phyloP scores from a whole-genome alignment of 805 yeast genomes.

The Scheffersomyces coipomensis region DNA sequence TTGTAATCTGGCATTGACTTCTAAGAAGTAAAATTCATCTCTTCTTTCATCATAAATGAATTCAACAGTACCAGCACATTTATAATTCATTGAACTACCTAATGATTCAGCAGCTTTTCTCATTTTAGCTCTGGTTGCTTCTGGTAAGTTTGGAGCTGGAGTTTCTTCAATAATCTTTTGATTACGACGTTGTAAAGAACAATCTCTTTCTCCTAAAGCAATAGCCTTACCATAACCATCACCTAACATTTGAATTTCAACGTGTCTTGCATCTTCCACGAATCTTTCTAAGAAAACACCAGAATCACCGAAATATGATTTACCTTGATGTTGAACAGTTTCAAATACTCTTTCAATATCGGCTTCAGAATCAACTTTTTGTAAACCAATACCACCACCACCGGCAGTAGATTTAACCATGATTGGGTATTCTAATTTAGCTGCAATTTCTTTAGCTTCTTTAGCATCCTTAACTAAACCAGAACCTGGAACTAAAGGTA shows the following conservation, averaged over 20 bases:
- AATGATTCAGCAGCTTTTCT: slow-evolving; percentile 82
- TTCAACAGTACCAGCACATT: slow-evolving; percentile 97
- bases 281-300: slow-evolving; percentile 95
- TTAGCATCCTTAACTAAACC: slow-evolving; percentile 68
- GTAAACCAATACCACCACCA: slow-evolving; percentile 98
- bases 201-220: slow-evolving; percentile 95
- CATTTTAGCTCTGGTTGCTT: slow-evolving; percentile 68
- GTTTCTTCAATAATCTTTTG: slow-evolving; percentile 97
- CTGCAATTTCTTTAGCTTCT: slow-evolving; percentile 78
- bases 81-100: slow-evolving; percentile 81
- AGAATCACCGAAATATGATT: slow-evolving; percentile 88
- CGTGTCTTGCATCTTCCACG: slow-evolving; percentile 94
- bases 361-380: slow-evolving; percentile 78
- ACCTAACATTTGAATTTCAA: slow-evolving; percentile 94
- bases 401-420: slow-evolving; percentile 99
- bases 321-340: slow-evolving; percentile 92
- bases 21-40: slow-evolving; percentile 91
- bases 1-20: slow-evolving; percentile 94
- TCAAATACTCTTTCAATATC: slow-evolving; percentile 85
- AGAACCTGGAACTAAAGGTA: slow-evolving; percentile 97
- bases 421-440: slow-evolving; percentile 76
- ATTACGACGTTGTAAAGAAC: slow-evolving; percentile 95
- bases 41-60: slow-evolving; percentile 84
- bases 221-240: slow-evolving; percentile 92
- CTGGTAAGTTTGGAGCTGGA: slow-evolving; percentile 94